Evolutionary conservation across 345 rosid species (phyloP).

Genomic region (Hevea brasiliensis): DNA sequence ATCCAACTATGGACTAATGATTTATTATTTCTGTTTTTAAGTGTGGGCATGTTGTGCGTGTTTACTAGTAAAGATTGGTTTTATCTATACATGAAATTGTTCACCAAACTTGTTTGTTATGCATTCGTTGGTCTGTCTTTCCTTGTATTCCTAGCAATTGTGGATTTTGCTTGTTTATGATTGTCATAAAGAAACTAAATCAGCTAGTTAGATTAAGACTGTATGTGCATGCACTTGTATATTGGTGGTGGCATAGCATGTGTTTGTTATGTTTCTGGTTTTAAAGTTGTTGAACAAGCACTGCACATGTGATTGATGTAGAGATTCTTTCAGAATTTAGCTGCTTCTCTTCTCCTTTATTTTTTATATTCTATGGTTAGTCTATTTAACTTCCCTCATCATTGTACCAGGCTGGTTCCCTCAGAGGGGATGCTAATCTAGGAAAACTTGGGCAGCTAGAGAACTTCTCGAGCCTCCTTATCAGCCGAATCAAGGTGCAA

Average conservation of each 20-base stretch:
- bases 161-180: background rate
- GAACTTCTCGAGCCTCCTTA: constrained; percentile 58
- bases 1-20: no score
- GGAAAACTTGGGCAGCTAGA: constrained; percentile 61
- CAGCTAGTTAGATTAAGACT: background rate
- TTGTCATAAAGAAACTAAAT: background rate
- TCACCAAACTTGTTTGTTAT: background rate
- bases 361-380: background rate
- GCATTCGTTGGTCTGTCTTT: background rate
- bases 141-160: background rate
- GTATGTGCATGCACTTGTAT: background rate
- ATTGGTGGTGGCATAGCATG: no score
- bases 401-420: constrained; percentile 58
- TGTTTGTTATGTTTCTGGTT: no score
- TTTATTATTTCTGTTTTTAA: no score
- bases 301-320: background rate
- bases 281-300: background rate
- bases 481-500: constrained; percentile 44
- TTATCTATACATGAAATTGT: background rate
- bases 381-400: background rate
- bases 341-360: background rate
- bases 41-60: background rate
- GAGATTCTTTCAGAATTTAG: background rate
- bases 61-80: background rate
- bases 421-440: constrained; percentile 51